A percentile compares a stretch with the other conserved stretches of the same genome.
phyloP scores from a whole-genome alignment of 2,329 filamentous ascomycete species.

The Arthrocladium fulminans region DNA sequence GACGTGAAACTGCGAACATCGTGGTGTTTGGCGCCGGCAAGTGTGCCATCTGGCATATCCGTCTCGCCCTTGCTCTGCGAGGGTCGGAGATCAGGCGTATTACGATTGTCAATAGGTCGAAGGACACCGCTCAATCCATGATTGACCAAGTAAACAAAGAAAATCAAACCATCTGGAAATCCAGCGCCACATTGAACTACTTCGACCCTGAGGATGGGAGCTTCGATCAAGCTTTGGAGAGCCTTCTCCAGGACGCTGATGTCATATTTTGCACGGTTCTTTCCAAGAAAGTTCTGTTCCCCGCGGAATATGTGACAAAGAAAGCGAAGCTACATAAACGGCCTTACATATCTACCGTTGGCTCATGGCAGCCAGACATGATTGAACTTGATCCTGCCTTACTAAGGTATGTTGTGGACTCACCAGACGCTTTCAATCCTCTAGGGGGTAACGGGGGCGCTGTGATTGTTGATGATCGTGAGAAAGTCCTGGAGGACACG shows the following conservation, averaged over 20 bases:
- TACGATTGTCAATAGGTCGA: constrained; percentile 64
- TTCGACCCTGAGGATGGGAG: constrained; percentile 52
- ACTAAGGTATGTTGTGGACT: constrained; percentile 26
- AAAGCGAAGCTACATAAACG: constrained; percentile 22
- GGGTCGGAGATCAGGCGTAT: constrained; percentile 48
- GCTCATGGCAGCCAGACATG: constrained; percentile 49
- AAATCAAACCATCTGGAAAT: constrained; percentile 2
- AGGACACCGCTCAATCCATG: constrained; percentile 29
- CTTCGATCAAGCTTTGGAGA: constrained; percentile 26
- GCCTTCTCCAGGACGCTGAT: constrained; percentile 30
- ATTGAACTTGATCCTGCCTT: constrained; percentile 41
- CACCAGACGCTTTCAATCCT: neutral
- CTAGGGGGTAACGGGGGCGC: neutral
- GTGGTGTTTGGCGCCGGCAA: constrained; percentile 43
- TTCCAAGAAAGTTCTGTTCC: constrained; percentile 37
- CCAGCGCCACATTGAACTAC: neutral
- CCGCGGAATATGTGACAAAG: constrained; percentile 29
- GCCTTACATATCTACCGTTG: constrained; percentile 44
- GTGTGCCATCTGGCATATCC: constrained; percentile 43
- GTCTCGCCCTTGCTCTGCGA: constrained; percentile 41
- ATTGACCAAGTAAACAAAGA: constrained; percentile 1
- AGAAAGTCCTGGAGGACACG: constrained; percentile 8
- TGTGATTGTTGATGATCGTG: constrained; percentile 1
- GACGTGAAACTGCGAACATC: constrained; percentile 16
- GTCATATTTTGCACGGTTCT: constrained; percentile 44